Base-by-base conservation (phyloP, 441 rosid species). In the Cnidoscolus chayamansa region DNA sequence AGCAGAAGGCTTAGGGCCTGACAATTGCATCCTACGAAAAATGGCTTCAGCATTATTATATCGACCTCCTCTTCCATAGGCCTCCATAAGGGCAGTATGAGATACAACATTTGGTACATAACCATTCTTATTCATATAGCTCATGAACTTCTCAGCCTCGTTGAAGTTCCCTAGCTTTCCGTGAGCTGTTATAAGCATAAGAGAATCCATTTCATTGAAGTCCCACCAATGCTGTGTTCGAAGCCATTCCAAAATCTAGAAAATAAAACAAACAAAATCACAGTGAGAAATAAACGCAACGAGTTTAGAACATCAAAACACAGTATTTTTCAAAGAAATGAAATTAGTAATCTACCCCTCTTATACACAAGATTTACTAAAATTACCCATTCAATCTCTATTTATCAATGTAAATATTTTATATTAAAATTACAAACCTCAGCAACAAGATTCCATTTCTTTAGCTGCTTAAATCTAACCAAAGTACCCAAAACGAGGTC, bases 1-100 rank as follows among this genome's bases (percentile, higher is more conserved):
- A 67, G 94, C 92, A 65, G 98, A 94, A 71, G 99, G 99, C 79
- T 86, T 88, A 61, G 99, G 99, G 20, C 98, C 97, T 64, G 89
- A 83, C 72, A 92, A 78, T 86, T 84, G 96, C 99, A 92, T 92
- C 79, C 99, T 89, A 67, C 91, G 76, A 79, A 94, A 94, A 43
- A 94, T 89, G 60, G 97, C 98, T 81, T 92, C 97, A 54, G 99
- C 98, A 73, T 88, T 94, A 64, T 83, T 94, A 73, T 85, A 90
- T 69, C 84, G 86, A 64, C 87, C 94, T 80, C 96, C 97, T 84
- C 81, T 90, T 71, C 99, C 98, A 77, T 94, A 89, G 17, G 98
- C 96, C 77, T 94, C 99, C 92, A 94, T 87, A 54, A 94, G 92
- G 72, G 97, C 98, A 40, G 98, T 94, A 56, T 88, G 84, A 43